Evolutionary conservation across 805 yeast genomes (phyloP).

Genomic region (Suhomyces xylopsoci): DNA sequence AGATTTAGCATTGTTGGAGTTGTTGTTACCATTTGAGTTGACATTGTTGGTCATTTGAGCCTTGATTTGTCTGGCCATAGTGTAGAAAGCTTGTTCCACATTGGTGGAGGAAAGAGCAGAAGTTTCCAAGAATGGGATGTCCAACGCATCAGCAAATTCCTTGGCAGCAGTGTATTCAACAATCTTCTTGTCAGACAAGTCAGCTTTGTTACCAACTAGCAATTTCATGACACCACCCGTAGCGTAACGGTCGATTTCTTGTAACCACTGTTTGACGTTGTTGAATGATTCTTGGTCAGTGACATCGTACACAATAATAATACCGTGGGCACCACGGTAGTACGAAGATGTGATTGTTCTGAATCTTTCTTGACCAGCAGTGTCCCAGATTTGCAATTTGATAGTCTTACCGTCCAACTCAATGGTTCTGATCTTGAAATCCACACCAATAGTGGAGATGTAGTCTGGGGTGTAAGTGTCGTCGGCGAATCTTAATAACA

Average conservation of each 20-base stretch:
- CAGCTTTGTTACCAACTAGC: constrained; percentile 95
- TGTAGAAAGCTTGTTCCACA: constrained; percentile 96
- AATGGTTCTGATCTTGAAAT: constrained; percentile 83
- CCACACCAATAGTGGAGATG: constrained; percentile 97
- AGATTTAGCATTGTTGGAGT: constrained; percentile 47
- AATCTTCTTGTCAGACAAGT: constrained; percentile 86
- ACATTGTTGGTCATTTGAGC: constrained; percentile 80
- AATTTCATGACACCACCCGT: constrained; percentile 96
- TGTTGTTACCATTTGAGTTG: constrained; percentile 29
- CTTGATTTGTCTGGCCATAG: constrained; percentile 98
- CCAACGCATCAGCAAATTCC: constrained; percentile 94
- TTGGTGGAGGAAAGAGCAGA: constrained; percentile 93
- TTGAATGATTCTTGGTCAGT: constrained; percentile 96
- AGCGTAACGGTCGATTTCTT: constrained; percentile 97
- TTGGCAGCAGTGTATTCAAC: constrained; percentile 95
- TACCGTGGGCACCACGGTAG: constrained; percentile 98
- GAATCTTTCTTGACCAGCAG: constrained; percentile 98
- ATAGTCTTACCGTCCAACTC: constrained; percentile 97
- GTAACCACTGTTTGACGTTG: constrained; percentile 97
- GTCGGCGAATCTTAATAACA: constrained; percentile 92
- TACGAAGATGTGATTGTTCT: constrained; percentile 96
- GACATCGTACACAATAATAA: constrained; percentile 95
- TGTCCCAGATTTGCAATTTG: constrained; percentile 98
- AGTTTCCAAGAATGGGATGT: constrained; percentile 93
- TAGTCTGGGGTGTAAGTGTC: constrained; percentile 96